phyloP scores from a whole-genome alignment of 148 eudicot genomes.

The Heliamphora exappendiculata region DNA sequence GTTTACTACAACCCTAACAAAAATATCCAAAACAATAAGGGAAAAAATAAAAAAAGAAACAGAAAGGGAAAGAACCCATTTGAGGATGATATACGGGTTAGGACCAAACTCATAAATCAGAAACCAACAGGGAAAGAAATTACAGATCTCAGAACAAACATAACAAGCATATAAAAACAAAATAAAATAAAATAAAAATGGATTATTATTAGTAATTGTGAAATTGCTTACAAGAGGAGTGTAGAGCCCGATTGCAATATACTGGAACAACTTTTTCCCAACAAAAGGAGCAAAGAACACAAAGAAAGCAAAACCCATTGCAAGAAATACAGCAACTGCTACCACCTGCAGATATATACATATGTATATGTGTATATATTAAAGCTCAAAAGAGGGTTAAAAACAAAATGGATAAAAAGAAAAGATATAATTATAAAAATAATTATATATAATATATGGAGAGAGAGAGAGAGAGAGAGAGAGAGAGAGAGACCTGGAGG shows the following conservation, averaged over 20 bases:
- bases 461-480: not conserved
- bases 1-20: too few species aligned
- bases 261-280: conserved; percentile 69
- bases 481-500: conserved; percentile 52
- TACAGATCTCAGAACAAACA: conserved; percentile 49
- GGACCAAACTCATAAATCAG: conserved; percentile 12
- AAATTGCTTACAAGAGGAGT: conserved; percentile 75
- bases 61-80: conserved; percentile 24
- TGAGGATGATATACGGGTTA: not conserved
- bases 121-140: conserved; percentile 16
- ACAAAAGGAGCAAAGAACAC: conserved; percentile 97
- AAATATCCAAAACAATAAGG: not conserved
- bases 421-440: too few species aligned
- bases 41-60: conserved; percentile 1
- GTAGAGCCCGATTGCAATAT: conserved; percentile 74
- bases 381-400: conserved; percentile 2
- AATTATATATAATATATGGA: not conserved
- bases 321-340: conserved; percentile 84
- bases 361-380: too few species aligned
- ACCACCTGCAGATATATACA: conserved; percentile 66
- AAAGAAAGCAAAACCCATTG: conserved; percentile 92
- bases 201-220: too few species aligned
- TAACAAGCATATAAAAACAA: conserved; percentile 2
- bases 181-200: not conserved
- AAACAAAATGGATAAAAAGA: not conserved